Base-by-base conservation (phyloP, 257 asterid genomes). In the Solanum bulbocastanum region DNA sequence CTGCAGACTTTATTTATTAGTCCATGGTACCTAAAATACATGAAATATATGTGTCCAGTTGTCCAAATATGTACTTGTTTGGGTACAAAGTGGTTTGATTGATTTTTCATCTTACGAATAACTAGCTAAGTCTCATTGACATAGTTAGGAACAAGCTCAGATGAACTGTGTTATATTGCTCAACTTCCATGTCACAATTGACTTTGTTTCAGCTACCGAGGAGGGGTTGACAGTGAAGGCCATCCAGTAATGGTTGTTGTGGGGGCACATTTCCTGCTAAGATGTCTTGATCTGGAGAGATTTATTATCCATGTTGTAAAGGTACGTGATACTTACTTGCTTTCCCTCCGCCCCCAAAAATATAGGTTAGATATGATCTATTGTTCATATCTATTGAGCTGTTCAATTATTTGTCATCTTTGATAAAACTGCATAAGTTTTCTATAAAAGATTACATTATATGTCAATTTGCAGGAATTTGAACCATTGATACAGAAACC, bases 401-500 rank as follows among this genome's bases (percentile, higher is more conserved):
- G 84, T 76, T n/a, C 60, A 78, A 14, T 42, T 25, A 42, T 40
- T 78, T 32, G 46, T 36, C 46, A 20, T 74, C 83, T 74, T 74
- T 74, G 83, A 10, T 74, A 27, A 22, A 74, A 37, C 52, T 74
- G 52, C 83, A 74, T 11, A 15, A 74, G 13, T 74, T 36, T 74
- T 39, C 83, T 36, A 32, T 36, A 74, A 36, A 74, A 74, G 82
- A 37, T 37, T 22, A 36, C 83, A 83, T 30, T 83, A 36, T 25
- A 15, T 42, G 62, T 92, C 73, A 69, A 73, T 75, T 87, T 91
- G 89, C 96, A 97, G 99, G 99, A 97, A 93, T 97, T 97, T 71
- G 99, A 97, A 90, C 98, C 99, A 87, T 90, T 97, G 93, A 94
- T 97, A 83, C 98, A 96, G 93, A 97, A 96, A 95, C 99, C 99